These are phyloP conservation scores for Zasmidium cellare DNA, from an alignment of 2,329 filamentous ascomycete genomes.

Conservation along the genomic window DNA sequence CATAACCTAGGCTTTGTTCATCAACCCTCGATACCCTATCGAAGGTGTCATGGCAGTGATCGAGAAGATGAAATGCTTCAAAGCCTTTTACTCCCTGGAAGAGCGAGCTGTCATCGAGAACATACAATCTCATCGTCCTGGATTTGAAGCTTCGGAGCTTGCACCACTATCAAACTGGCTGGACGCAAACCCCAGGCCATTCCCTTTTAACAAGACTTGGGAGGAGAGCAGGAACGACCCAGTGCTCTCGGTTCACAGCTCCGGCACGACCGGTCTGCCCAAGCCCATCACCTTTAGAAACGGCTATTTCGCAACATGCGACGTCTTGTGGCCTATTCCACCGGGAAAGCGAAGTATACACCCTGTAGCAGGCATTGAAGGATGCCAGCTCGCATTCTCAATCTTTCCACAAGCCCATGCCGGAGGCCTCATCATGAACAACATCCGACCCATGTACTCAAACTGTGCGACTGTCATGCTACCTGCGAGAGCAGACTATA, in stretches of 20 bases:
- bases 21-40: constrained; percentile 5
- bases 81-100: constrained; percentile 1
- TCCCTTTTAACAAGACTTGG: background rate
- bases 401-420: background rate
- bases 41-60: background rate
- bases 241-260: background rate
- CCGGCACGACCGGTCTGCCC: background rate
- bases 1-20: constrained; percentile 3
- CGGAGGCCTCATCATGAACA: background rate
- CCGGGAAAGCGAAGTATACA: background rate
- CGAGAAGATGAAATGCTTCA: constrained; percentile 1
- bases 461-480: background rate
- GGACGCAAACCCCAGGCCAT: background rate
- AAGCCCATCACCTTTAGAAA: constrained; percentile 1
- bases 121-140: background rate
- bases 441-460: background rate
- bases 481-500: background rate
- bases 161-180: background rate
- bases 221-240: background rate
- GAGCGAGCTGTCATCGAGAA: background rate
- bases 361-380: background rate
- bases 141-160: background rate
- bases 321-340: background rate
- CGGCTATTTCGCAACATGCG: background rate
- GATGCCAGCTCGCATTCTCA: background rate